A percentile compares a stretch with the other conserved stretches of the same genome.
Conservation (phyloP, 1,284 basidiomycete genomes). For the Vanrija sp. region DNA sequence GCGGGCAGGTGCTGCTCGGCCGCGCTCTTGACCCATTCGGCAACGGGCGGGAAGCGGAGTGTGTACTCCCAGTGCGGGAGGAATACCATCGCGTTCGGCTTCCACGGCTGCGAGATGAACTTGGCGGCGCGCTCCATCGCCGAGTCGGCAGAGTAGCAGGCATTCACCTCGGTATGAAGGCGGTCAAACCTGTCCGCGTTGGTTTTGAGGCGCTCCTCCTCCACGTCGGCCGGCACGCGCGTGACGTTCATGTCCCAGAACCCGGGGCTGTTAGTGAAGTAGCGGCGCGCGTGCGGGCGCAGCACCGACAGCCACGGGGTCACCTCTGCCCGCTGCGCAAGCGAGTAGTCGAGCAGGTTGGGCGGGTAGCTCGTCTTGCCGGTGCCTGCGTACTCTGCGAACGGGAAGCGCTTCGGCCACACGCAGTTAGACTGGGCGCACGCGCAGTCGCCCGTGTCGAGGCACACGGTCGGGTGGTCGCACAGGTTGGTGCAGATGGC, state of each 20-base stretch:
- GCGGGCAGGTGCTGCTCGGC: constrained; percentile 22
- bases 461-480: constrained; percentile 35
- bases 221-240: constrained; percentile 15
- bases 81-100: constrained; percentile 36
- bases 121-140: constrained; percentile 25
- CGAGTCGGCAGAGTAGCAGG: constrained; percentile 33
- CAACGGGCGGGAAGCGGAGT: constrained; percentile 5
- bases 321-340: constrained; percentile 18
- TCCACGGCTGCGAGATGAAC: constrained; percentile 20
- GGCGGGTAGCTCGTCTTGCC: not conserved
- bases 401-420: constrained; percentile 23
- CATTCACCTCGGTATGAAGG: constrained; percentile 19
- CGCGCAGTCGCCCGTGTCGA: constrained; percentile 37
- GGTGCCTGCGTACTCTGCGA: constrained; percentile 11
- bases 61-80: constrained; percentile 39
- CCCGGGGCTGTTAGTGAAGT: constrained; percentile 17
- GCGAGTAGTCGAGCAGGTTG: constrained; percentile 23
- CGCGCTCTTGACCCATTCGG: constrained; percentile 22
- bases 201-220: constrained; percentile 11
- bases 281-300: constrained; percentile 26
- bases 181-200: constrained; percentile 17
- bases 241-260: constrained; percentile 27
- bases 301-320: constrained; percentile 35
- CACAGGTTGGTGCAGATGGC: constrained; percentile 30
- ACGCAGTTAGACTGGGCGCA: constrained; percentile 27